These are phyloP conservation scores for Candida sojae DNA, from an alignment of 1,139 yeast species.

Conservation along the genomic window DNA sequence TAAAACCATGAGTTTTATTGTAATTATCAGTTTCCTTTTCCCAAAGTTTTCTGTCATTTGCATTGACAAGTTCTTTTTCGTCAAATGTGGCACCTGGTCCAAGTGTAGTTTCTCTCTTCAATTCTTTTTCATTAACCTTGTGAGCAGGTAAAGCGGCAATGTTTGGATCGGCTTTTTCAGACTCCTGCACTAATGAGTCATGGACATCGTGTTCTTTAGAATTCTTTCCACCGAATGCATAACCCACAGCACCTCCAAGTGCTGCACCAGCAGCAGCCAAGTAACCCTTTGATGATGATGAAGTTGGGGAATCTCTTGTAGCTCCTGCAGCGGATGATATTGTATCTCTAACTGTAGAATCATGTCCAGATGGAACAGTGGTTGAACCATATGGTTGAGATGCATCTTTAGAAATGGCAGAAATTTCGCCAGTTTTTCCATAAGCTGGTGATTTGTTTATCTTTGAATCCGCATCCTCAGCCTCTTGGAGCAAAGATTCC, in stretches of 20 bases:
- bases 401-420: not conserved
- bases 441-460: slow-evolving; percentile 21
- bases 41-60: slow-evolving; percentile 5
- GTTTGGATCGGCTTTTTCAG: slow-evolving; percentile 24
- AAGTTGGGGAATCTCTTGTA: not conserved
- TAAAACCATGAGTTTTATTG: slow-evolving; percentile 30
- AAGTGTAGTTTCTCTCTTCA: slow-evolving; percentile 2
- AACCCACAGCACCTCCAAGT: slow-evolving; percentile 11
- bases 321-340: not conserved
- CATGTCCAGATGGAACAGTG: not conserved
- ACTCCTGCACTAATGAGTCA: slow-evolving; percentile 31
- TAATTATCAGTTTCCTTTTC: slow-evolving; percentile 26
- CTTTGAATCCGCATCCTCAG: slow-evolving; percentile 24
- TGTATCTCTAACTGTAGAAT: too few relatives aligned
- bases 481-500: slow-evolving; percentile 30
- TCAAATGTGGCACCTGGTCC: slow-evolving; percentile 3
- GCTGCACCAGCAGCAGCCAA: slow-evolving; percentile 13
- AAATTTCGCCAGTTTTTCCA: not conserved
- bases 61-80: slow-evolving; percentile 6
- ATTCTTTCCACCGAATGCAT: slow-evolving; percentile 15
- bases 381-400: not conserved
- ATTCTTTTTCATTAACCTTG: slow-evolving; percentile 8
- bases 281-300: slow-evolving; percentile 1
- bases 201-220: slow-evolving; percentile 3
- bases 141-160: slow-evolving; percentile 21